Evolutionary conservation across 2,329 filamentous ascomycete genomes (phyloP).

Genomic region (Neofusicoccum umdonicola): DNA sequence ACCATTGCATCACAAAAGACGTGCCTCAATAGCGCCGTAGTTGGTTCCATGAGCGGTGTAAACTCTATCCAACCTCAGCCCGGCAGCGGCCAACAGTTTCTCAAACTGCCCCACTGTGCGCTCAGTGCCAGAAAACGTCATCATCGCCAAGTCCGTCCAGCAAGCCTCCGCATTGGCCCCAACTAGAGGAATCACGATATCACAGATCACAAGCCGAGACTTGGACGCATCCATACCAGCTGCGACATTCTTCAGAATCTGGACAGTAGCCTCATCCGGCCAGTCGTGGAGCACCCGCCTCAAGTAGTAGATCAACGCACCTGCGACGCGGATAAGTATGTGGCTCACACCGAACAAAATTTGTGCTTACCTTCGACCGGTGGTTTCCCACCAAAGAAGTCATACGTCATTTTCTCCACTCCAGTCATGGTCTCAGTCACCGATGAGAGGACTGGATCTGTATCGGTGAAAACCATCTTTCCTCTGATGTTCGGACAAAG

Average conservation of each 20-base stretch:
- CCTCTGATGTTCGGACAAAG: slow-evolving; percentile 15
- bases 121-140: not conserved
- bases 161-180: not conserved
- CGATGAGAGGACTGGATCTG: slow-evolving; percentile 23
- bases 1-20: not conserved
- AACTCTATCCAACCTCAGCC: not conserved
- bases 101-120: not conserved
- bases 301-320: not conserved
- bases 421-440: slow-evolving; percentile 17
- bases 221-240: not conserved
- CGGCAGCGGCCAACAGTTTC: not conserved
- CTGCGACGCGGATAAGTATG: not conserved
- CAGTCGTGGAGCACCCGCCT: not conserved
- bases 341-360: not conserved
- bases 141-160: not conserved
- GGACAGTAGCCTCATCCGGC: not conserved
- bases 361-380: slow-evolving; percentile 23
- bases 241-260: not conserved
- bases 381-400: slow-evolving; percentile 32
- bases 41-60: not conserved
- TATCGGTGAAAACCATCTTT: slow-evolving; percentile 27
- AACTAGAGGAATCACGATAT: not conserved
- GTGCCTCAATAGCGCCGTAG: not conserved
- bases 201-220: not conserved
- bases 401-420: slow-evolving; percentile 26